A percentile compares a stretch with the other conserved stretches of the same genome.
phyloP scores from a whole-genome alignment of 1,284 basidiomycete genomes.

The Melampsora abietis-canadensis region DNA sequence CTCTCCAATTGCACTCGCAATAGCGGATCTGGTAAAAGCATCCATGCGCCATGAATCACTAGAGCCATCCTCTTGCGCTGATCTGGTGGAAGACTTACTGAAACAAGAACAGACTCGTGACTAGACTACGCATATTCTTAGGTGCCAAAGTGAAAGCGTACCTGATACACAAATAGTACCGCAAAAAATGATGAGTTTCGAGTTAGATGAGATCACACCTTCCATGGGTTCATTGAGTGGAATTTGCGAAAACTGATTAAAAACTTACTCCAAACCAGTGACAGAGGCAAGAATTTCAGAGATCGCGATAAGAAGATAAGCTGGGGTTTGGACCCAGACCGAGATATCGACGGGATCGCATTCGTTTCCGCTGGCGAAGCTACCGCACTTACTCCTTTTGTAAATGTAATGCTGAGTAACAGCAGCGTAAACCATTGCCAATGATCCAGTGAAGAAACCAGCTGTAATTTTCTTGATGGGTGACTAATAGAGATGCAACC shows the following conservation, averaged over 20 bases:
- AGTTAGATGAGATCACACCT: background rate
- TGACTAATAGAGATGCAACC: constrained; percentile 49
- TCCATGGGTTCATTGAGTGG: background rate
- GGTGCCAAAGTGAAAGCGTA: constrained; percentile 56
- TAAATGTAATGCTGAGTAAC: constrained; percentile 71
- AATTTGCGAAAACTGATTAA: constrained; percentile 58
- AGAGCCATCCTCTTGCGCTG: background rate
- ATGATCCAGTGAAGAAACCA: constrained; percentile 61
- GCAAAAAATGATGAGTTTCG: constrained; percentile 50
- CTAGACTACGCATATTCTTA: constrained; percentile 73
- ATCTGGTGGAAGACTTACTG: constrained; percentile 18
- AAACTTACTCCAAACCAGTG: constrained; percentile 73
- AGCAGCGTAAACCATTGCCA: constrained; percentile 64
- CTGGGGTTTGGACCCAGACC: constrained; percentile 48
- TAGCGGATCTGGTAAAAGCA: constrained; percentile 12
- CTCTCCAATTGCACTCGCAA: constrained; percentile 40
- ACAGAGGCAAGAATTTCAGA: constrained; percentile 75
- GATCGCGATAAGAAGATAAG: constrained; percentile 55
- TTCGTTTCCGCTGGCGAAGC: constrained; percentile 64
- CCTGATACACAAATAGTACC: constrained; percentile 45
- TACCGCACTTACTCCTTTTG: constrained; percentile 64
- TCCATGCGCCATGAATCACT: background rate
- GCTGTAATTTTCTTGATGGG: constrained; percentile 70
- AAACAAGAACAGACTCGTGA: constrained; percentile 60
- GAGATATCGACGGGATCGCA: constrained; percentile 64